Evolutionary conservation across 2,329 filamentous ascomycete genomes (phyloP).

Genomic region (Penicillium frequentans): DNA sequence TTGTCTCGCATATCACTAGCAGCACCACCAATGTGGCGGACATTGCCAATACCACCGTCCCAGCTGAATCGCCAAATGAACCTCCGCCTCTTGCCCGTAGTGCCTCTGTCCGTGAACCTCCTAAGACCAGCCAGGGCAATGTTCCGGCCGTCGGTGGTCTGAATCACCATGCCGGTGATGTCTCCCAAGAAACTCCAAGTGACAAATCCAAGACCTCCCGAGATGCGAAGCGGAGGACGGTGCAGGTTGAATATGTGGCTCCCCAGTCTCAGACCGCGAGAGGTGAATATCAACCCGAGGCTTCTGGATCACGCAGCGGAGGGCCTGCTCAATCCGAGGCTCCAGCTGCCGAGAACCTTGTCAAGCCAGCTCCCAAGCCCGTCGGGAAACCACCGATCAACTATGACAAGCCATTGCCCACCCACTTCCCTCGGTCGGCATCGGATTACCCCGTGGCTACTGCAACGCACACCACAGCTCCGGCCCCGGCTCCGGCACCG

Average conservation of each 20-base stretch:
- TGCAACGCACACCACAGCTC: conserved; percentile 31
- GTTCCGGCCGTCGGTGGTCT: conserved; percentile 59
- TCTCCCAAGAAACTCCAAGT: conserved; percentile 65
- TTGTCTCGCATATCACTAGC: conserved; percentile 96
- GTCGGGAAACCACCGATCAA: conserved; percentile 16
- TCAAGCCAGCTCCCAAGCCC: conserved; percentile 1
- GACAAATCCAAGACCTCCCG: conserved; percentile 66
- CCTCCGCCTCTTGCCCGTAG: conserved; percentile 71
- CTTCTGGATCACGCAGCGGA: conserved; percentile 18
- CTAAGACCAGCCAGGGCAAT: conserved; percentile 61
- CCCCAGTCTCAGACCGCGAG: conserved; percentile 83
- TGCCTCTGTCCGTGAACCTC: conserved; percentile 85
- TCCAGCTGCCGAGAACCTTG: conserved; percentile 6
- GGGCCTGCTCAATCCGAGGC: conserved; percentile 6
- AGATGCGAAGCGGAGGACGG: conserved; percentile 88
- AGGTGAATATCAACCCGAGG: conserved; percentile 49
- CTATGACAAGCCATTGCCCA: conserved; percentile 43
- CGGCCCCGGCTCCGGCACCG: conserved; percentile 34
- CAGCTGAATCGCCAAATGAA: conserved; percentile 55
- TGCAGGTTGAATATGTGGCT: conserved; percentile 96
- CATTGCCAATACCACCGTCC: conserved; percentile 75
- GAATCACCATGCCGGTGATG: conserved; percentile 70
- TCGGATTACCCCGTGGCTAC: conserved; percentile 60
- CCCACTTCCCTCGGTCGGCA: conserved; percentile 53
- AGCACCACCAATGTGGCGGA: conserved; percentile 85